Base-by-base conservation (phyloP, 139 green algal genomes). In the Picochlorum costavermella region DNA sequence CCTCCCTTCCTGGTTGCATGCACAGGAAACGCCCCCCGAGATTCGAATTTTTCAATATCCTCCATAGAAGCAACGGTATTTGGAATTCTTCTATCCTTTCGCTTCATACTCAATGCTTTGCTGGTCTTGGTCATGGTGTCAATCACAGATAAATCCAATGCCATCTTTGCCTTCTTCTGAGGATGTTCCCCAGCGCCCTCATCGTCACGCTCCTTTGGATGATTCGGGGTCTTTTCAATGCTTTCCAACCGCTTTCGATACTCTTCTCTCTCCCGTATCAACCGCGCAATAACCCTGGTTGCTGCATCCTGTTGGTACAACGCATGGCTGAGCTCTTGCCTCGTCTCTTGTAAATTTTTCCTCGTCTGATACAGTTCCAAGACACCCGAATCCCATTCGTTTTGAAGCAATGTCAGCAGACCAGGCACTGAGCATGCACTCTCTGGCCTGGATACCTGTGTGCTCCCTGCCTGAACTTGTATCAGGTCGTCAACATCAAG, bases 271-370 rank as follows among this genome's bases (percentile, higher is more conserved):
- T 97, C 88, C 13, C 75, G 71, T 37, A 84, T 60, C 6, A 75
- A 43, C 11, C 73, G 56, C 9, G 73, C 63, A 0, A 97, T 96
- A 13, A 96, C 89, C 14, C 91, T 80, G 68, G 73, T 83, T 1
- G 91, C 92, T 0, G 94, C 94, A 64, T 99, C 94, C 36, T 97
- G 89, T 86, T 96, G 85, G 74, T 98, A 98, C 36, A 98, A 80
- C 8, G 92, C 81, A 50, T 95, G 83, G 20, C 56, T 80, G 36
- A 99, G 82, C 84, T 99, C 94, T 90, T 89, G 40, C 78, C 84
- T 33, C 36, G 71, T 74, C 1, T 73, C 84, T 66, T 90, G 70
- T 3, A 97, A 82, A 43, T 77, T 65, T 50, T 91, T 70, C 17
- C 88, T 74, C 65, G 96, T 78, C 25, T 71, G 73, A 79, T 95